Evolutionary conservation across 1,139 yeast species (phyloP), one percentile per base, ranked within the genome.

Genomic region (Pneumocystis canis): DNA sequence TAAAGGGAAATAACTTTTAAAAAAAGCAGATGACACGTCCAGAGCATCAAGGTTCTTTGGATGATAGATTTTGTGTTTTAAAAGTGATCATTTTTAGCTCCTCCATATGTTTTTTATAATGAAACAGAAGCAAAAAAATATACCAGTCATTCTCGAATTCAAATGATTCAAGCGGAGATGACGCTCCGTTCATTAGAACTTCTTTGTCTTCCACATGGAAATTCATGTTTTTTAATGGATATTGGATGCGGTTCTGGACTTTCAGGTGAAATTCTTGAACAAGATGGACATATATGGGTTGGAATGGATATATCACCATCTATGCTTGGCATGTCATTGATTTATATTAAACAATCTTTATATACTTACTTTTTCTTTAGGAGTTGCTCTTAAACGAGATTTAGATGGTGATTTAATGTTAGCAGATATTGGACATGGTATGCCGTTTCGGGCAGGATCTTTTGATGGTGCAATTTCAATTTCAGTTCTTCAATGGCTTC

Each of bases 161-260:
- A 92, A 76, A 96, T 89, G 72, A 92, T 92, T 69, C 99, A 92
- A 74, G 97, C 97, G 1, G 87, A 88, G 72, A 92, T 92, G 99
- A 89, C 98, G 0, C 79, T 90, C 62, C 80, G 98, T 70, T 96
- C 98, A 0, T 77, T 92, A 63, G 98, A 92, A 70, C 78, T 94
- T 57, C 77, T 92, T 65, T 88, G 89, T 73, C 76, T 92, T 61
- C 81, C 82, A 18, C 81, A 83, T 0, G 75, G 78, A 56, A 86
- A 89, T 63, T 85, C 84, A 4, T 59, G 62, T 18, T 70, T 65
- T 60, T 73, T 92, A 14, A 81, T 92, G 37, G 99, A 92, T 79
- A 80, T 92, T 59, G 99, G 99, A 18, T 90, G 98, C 77, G 99
- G 99, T 7, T 89, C 97, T 0, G 98, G 99, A 0, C 79, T 92